Evolutionary conservation across 1,284 basidiomycete genomes (phyloP).

Genomic region (Meripilus lineatus): DNA sequence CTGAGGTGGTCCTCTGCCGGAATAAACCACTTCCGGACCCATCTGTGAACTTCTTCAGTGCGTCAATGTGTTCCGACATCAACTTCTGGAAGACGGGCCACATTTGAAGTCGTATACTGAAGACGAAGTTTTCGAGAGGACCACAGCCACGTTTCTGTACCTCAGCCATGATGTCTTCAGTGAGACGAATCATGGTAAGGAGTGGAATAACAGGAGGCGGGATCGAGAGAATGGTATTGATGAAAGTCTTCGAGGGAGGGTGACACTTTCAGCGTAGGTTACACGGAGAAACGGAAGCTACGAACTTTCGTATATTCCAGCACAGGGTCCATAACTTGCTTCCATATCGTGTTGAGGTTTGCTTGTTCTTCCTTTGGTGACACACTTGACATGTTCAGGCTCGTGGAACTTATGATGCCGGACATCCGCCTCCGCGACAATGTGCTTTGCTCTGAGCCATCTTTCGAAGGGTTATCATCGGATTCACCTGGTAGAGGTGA

Average conservation of each 20-base stretch:
- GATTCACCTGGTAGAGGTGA: conserved; percentile 24
- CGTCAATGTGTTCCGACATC: conserved; percentile 81
- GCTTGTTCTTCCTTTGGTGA: conserved; percentile 52
- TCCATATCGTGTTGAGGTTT: conserved; percentile 69
- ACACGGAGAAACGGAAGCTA: conserved; percentile 31
- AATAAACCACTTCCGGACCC: conserved; percentile 62
- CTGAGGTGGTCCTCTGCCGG: conserved; percentile 60
- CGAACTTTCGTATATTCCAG: conserved; percentile 67
- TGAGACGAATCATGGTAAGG: conserved; percentile 84
- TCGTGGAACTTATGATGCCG: conserved; percentile 22
- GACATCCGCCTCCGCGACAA: conserved; percentile 22
- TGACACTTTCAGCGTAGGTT: conserved; percentile 9
- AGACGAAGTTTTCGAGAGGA: conserved; percentile 77
- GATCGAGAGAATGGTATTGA: conserved; percentile 61
- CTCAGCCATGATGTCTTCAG: conserved; percentile 71
- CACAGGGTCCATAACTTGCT: conserved; percentile 86
- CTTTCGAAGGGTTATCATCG: conserved; percentile 25
- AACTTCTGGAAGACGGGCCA: conserved; percentile 90
- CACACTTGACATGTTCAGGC: conserved; percentile 14
- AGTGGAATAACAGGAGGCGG: conserved; percentile 69
- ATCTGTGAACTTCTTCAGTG: conserved; percentile 77
- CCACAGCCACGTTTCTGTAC: conserved; percentile 72
- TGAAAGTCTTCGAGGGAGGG: conserved; percentile 51
- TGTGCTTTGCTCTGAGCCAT: conserved; percentile 21
- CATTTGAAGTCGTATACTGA: conserved; percentile 74